These are phyloP conservation scores for Ceratocystis cubensis DNA, from an alignment of 2,329 filamentous ascomycete genomes.

Conservation along the genomic window DNA sequence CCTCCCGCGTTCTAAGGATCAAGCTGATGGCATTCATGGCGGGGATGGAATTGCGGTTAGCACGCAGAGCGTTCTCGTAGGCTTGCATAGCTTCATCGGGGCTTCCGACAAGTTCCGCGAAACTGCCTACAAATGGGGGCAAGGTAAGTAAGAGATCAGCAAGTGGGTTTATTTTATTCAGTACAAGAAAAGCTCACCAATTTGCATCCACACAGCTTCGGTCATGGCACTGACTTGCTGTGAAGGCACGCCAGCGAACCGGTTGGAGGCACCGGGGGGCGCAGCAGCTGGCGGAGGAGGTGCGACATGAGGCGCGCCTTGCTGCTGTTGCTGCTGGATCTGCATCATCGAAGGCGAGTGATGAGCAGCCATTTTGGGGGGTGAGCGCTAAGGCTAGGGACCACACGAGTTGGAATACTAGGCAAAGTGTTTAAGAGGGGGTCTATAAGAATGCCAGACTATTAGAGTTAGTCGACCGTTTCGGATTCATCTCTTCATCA, in stretches of 20 bases:
- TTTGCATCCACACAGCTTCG: conserved; percentile 81
- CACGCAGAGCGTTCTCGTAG: conserved; percentile 78
- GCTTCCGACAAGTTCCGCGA: conserved; percentile 79
- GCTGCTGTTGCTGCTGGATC: conserved; percentile 34
- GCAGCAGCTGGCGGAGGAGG: conserved; percentile 40
- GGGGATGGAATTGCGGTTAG: conserved; percentile 76
- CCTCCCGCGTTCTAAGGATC: conserved; percentile 81
- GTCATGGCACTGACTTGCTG: conserved; percentile 69
- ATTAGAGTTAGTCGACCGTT: too few species aligned
- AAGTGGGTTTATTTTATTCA: conserved; percentile 20
- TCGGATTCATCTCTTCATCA: too few species aligned
- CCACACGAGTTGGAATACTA: neutral
- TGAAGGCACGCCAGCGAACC: conserved; percentile 37
- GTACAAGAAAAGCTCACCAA: conserved; percentile 49
- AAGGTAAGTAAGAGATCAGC: neutral
- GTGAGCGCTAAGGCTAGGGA: conserved; percentile 1
- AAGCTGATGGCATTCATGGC: conserved; percentile 92
- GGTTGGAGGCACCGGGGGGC: conserved; percentile 45
- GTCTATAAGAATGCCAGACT: neutral
- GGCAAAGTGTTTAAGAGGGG: neutral
- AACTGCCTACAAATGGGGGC: conserved; percentile 52
- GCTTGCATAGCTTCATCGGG: conserved; percentile 78
- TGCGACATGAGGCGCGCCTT: conserved; percentile 51
- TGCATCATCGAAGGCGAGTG: conserved; percentile 72
- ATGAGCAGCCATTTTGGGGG: conserved; percentile 54